A percentile compares a stretch with the other conserved stretches of the same genome.
Evolutionary conservation across 495 filamentous ascomycete species (phyloP).

Genomic region (Amniculicola lignicola): DNA sequence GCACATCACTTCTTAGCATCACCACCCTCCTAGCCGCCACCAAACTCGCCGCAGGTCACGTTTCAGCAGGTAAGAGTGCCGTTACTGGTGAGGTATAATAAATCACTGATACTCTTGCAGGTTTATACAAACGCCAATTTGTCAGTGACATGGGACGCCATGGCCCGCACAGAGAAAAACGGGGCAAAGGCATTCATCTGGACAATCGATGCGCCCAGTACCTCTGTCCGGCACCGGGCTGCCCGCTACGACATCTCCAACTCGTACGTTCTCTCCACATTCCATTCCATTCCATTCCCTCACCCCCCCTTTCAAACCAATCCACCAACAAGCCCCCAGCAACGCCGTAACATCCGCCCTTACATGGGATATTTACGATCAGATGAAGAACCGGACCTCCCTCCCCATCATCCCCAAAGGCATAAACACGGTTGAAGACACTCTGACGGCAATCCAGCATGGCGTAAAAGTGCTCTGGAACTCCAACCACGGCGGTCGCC

Average conservation of each 20-base stretch:
- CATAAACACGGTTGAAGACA: slow-evolving; percentile 46
- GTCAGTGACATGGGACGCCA: slow-evolving; percentile 3
- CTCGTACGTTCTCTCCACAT: background rate
- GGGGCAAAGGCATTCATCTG: slow-evolving; percentile 13
- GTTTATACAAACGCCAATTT: slow-evolving; percentile 8
- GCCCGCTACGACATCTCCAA: background rate
- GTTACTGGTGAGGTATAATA: background rate
- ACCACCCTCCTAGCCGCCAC: too few species aligned
- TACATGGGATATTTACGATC: slow-evolving; percentile 11
- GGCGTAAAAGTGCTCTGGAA: slow-evolving; percentile 40
- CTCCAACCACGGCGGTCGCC: slow-evolving; percentile 48
- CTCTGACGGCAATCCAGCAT: slow-evolving; percentile 39
- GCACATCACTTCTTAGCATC: too few species aligned
- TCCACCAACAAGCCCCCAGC: too few species aligned
- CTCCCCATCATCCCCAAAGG: slow-evolving; percentile 38
- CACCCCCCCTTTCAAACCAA: background rate
- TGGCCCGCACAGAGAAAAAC: background rate
- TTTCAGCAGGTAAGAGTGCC: background rate
- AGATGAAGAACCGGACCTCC: slow-evolving; percentile 2
- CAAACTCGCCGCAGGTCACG: background rate
- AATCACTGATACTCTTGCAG: background rate
- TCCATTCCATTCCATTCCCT: background rate
- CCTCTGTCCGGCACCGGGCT: slow-evolving; percentile 5
- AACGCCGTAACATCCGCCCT: background rate
- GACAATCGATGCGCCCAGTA: slow-evolving; percentile 4